Evolutionary conservation across 495 filamentous ascomycete species (phyloP).

Genomic region (Pseudotulostoma volvatum): DNA sequence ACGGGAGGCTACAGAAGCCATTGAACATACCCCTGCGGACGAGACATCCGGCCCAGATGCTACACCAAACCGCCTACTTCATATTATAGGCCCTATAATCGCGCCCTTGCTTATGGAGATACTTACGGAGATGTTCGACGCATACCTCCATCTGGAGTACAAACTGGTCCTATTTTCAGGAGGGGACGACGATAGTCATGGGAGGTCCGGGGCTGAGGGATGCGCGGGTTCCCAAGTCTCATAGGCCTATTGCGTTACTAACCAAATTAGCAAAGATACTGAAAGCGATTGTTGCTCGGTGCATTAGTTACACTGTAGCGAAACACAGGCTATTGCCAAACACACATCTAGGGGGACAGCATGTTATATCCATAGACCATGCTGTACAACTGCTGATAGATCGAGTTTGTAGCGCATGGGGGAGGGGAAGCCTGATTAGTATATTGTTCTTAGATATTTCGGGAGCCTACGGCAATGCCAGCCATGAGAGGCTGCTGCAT

Average conservation of each 20-base stretch:
- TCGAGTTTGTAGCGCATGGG: conserved; percentile 7
- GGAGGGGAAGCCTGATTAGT: not conserved
- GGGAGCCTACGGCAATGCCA: conserved; percentile 10
- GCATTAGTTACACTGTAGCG: conserved; percentile 11
- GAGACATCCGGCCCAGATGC: conserved; percentile 14
- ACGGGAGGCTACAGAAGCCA: conserved; percentile 8
- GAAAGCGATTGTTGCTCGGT: conserved; percentile 10
- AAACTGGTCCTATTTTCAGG: conserved; percentile 12
- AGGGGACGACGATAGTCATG: conserved; percentile 14
- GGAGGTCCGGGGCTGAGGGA: no score
- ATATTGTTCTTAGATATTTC: not conserved
- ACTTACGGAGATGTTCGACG: conserved; percentile 11
- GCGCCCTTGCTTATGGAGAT: no score
- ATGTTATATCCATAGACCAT: conserved; percentile 8
- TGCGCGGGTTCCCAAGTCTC: no score
- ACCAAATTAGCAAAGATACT: conserved; percentile 19
- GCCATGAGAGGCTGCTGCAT: conserved; percentile 8
- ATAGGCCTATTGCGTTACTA: conserved; percentile 18
- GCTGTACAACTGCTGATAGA: conserved; percentile 11
- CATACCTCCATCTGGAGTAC: conserved; percentile 9
- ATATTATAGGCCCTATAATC: not conserved
- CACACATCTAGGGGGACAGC: conserved; percentile 13
- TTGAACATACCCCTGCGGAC: conserved; percentile 7
- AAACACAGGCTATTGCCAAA: conserved; percentile 9
- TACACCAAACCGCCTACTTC: conserved; percentile 8